Evolutionary conservation across 2,329 filamentous ascomycete genomes (phyloP).

Genomic region (Clarireedia hainanense): DNA sequence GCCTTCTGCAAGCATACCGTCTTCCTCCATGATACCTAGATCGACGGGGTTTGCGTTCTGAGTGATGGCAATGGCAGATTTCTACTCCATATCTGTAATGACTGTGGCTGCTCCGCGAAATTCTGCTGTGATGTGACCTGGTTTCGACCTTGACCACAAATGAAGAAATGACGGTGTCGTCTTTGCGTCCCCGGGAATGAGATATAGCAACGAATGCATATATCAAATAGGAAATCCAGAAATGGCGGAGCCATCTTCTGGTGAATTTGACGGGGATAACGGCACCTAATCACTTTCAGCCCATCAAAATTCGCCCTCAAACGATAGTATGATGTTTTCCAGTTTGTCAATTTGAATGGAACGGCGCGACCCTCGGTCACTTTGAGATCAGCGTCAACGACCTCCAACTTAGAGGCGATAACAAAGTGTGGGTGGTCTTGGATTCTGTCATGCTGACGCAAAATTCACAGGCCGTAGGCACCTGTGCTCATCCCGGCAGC

Average conservation of each 20-base stretch:
- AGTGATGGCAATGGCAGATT: too few species aligned
- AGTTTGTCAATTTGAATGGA: slow-evolving; percentile 7
- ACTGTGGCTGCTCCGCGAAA: too few species aligned
- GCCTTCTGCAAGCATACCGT: too few species aligned
- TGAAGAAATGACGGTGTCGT: too few species aligned
- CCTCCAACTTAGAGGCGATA: not conserved
- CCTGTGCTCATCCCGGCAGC: slow-evolving; percentile 12
- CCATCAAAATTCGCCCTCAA: slow-evolving; percentile 19
- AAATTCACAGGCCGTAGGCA: slow-evolving; percentile 1
- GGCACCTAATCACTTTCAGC: slow-evolving; percentile 2
- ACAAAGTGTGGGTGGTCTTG: not conserved
- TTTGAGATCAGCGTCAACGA: slow-evolving; percentile 8
- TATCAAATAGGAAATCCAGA: not conserved
- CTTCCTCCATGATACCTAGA: too few species aligned
- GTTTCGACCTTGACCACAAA: too few species aligned
- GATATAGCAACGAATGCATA: too few species aligned
- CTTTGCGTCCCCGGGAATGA: too few species aligned
- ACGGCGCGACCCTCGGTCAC: not conserved
- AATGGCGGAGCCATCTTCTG: not conserved
- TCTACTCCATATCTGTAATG: too few species aligned
- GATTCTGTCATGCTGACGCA: not conserved
- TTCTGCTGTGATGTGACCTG: too few species aligned
- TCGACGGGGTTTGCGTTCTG: too few species aligned
- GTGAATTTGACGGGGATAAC: not conserved
- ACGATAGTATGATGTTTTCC: slow-evolving; percentile 16